A percentile compares a stretch with the other conserved stretches of the same genome.
Conservation (phyloP, 371 early-diverging fungal species). For the Rhizopus delemar region DNA sequence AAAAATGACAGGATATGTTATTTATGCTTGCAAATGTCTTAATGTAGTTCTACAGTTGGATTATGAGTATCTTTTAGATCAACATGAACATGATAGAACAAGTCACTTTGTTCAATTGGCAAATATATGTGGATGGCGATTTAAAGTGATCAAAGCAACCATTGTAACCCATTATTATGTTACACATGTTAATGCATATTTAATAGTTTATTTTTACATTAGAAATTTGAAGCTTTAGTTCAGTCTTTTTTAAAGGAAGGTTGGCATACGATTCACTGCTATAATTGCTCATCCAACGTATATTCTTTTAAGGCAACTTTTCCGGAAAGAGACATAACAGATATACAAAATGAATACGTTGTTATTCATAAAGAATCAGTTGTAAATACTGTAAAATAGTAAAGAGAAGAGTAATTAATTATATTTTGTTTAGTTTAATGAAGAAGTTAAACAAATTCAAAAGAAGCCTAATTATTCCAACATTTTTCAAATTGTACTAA, state of each 20-base stretch:
- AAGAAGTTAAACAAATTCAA: conserved; percentile 18
- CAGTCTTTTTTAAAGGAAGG: conserved; percentile 15
- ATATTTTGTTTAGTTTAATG: conserved; percentile 18
- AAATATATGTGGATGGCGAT: conserved; percentile 37
- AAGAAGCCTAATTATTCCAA: conserved; percentile 25
- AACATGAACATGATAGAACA: conserved; percentile 30
- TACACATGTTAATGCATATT: not conserved
- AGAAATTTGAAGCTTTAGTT: conserved; percentile 17
- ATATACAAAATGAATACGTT: conserved; percentile 24
- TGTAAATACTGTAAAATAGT: conserved; percentile 12
- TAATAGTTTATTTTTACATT: not conserved
- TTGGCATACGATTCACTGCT: conserved; percentile 39
- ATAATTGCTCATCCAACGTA: conserved; percentile 36
- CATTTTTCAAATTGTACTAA: conserved; percentile 31
- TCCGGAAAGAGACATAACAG: not conserved
- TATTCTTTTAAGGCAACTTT: conserved; percentile 28
- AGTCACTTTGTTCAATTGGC: conserved; percentile 17
- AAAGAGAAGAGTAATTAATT: not conserved
- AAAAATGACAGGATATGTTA: conserved; percentile 35
- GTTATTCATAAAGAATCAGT: conserved; percentile 18
- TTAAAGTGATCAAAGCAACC: conserved; percentile 31
- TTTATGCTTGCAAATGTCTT: conserved; percentile 46
- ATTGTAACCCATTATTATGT: not conserved
- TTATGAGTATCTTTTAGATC: conserved; percentile 31
- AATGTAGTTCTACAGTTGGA: conserved; percentile 45